Evolutionary conservation across 176 grass and related monocot species (phyloP).

Genomic region (Cymbopogon citratus): DNA sequence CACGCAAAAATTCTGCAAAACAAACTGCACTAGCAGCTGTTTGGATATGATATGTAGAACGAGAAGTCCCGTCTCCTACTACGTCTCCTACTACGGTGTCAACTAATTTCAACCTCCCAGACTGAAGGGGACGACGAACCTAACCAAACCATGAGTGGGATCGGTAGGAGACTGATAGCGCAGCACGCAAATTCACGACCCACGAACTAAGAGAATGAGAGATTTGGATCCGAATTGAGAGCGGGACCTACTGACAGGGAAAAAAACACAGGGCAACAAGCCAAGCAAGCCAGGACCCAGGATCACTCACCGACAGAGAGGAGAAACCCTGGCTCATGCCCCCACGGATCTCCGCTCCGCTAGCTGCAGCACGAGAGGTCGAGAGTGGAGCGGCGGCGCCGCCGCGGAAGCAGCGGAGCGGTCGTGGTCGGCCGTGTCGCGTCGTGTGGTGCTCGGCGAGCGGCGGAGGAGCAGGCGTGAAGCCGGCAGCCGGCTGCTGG

Average conservation of each 20-base stretch:
- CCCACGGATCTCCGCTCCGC: conserved; percentile 16
- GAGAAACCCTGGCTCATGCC: background rate
- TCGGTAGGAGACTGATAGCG: background rate
- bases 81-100: background rate
- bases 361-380: background rate
- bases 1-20: background rate
- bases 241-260: background rate
- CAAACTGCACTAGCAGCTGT: background rate
- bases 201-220: background rate
- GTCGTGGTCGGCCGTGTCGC: background rate
- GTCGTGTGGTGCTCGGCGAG: background rate
- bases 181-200: background rate
- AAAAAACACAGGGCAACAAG: background rate
- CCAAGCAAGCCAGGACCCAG: background rate
- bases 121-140: background rate
- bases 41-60: background rate
- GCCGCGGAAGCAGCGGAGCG: background rate
- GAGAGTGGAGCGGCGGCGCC: background rate
- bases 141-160: background rate
- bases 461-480: background rate
- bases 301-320: conserved; percentile 11
- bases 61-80: background rate
- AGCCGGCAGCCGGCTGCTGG: background rate
- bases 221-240: conserved; percentile 28
- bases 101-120: conserved; percentile 18